phyloP scores from a whole-genome alignment of 2,329 filamentous ascomycete genomes.

The Xenoacremonium recifei region DNA sequence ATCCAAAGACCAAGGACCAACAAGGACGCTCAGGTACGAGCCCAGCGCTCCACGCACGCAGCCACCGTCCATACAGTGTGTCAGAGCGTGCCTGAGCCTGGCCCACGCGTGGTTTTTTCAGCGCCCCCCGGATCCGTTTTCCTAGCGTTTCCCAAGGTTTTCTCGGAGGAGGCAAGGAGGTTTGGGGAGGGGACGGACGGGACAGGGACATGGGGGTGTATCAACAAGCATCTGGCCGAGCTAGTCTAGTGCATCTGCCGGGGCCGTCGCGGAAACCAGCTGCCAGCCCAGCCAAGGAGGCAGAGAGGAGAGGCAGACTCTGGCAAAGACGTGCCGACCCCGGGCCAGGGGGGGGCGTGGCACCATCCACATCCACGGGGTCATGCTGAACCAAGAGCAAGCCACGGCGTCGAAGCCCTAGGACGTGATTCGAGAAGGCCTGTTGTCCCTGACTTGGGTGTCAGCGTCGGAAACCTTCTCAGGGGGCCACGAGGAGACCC shows the following conservation, averaged over 20 bases:
- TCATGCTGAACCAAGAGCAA: conserved; percentile 5
- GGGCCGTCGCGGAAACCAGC: conserved; percentile 3
- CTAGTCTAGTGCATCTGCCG: conserved; percentile 14
- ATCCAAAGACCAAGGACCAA: no score
- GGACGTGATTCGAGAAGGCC: not conserved
- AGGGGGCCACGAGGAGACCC: not conserved
- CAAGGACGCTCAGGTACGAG: no score
- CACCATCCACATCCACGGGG: conserved; percentile 16
- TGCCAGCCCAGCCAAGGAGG: conserved; percentile 11
- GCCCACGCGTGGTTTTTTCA: conserved; percentile 22
- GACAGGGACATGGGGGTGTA: conserved; percentile 20
- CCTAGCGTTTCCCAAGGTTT: conserved; percentile 6
- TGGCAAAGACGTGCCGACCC: not conserved
- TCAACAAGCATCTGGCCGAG: conserved; percentile 12
- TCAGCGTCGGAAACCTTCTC: not conserved
- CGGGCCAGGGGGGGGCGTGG: conserved; percentile 16
- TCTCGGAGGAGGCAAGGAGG: conserved; percentile 12
- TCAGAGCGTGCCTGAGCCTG: conserved; percentile 10
- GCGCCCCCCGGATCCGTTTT: conserved; percentile 10
- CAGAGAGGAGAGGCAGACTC: conserved; percentile 8
- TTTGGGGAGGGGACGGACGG: conserved; percentile 7
- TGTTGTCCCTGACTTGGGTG: not conserved
- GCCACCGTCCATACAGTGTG: not conserved
- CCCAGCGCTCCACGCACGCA: no score
- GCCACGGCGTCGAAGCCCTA: not conserved